These are phyloP conservation scores for Sporothrix luriei DNA, from an alignment of 2,329 filamentous ascomycete species.

Conservation along the genomic window DNA sequence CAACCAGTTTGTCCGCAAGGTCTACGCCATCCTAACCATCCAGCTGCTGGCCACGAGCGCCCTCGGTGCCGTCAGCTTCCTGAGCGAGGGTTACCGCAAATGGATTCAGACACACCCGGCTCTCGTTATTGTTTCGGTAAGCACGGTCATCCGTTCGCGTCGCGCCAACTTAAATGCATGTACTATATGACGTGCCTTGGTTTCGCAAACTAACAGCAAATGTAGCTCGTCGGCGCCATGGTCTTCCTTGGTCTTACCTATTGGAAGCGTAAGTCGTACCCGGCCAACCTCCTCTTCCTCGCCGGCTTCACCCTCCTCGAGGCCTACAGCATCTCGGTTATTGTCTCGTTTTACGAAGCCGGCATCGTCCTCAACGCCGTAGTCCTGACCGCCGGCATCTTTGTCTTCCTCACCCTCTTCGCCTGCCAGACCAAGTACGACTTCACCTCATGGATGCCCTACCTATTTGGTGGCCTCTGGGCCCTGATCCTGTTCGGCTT, in stretches of 20 bases:
- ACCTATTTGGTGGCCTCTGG: conserved; percentile 90
- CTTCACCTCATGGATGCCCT: conserved; percentile 96
- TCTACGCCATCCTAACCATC: conserved; percentile 96
- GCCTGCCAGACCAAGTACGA: conserved; percentile 98
- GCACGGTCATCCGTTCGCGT: conserved; percentile 39
- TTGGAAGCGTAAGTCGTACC: conserved; percentile 96
- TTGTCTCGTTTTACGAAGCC: conserved; percentile 86
- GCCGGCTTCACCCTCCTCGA: conserved; percentile 86
- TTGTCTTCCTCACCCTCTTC: conserved; percentile 78
- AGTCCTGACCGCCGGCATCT: conserved; percentile 81
- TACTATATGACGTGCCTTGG: not conserved
- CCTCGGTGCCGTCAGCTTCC: conserved; percentile 83
- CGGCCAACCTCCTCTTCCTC: conserved; percentile 91
- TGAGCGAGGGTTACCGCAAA: conserved; percentile 71
- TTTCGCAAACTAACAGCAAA: not conserved
- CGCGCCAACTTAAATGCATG: not conserved
- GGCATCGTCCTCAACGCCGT: conserved; percentile 87
- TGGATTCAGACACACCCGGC: conserved; percentile 87
- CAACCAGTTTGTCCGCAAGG: conserved; percentile 95
- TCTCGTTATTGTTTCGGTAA: conserved; percentile 80
- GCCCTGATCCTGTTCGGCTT: conserved; percentile 89
- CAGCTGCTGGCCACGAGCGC: conserved; percentile 84
- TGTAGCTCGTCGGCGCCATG: conserved; percentile 74
- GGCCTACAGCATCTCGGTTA: conserved; percentile 89
- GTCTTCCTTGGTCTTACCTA: conserved; percentile 84